phyloP scores from a whole-genome alignment of 176 grass and related monocot genomes.

The barley (Hordeum vulgare) region DNA sequence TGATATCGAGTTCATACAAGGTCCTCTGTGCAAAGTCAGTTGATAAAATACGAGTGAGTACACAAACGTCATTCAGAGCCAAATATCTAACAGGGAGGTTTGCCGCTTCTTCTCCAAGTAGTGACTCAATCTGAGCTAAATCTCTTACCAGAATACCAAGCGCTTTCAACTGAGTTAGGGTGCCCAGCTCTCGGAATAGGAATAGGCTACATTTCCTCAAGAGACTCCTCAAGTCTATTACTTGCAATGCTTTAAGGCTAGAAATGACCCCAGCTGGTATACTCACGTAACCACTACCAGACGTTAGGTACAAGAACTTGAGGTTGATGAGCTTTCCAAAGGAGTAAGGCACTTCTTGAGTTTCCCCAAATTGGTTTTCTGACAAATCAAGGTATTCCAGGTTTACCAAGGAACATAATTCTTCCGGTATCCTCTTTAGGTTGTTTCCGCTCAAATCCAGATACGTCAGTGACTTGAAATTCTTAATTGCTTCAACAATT shows the following conservation, averaged over 20 bases:
- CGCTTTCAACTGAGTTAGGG: neutral
- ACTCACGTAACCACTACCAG: neutral
- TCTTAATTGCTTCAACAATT: neutral
- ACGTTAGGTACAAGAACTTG: conserved; percentile 16
- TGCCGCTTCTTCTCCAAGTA: neutral
- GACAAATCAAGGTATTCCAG: conserved; percentile 13
- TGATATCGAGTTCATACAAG: neutral
- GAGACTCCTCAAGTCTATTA: neutral
- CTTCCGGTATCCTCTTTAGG: neutral
- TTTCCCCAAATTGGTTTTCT: neutral
- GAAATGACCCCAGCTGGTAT: neutral
- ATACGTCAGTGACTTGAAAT: neutral
- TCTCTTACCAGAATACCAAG: neutral
- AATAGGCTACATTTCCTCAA: no score
- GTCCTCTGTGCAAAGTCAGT: neutral
- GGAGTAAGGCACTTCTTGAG: neutral
- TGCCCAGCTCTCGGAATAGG: neutral
- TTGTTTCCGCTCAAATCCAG: neutral
- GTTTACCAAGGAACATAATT: neutral
- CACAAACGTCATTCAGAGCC: neutral
- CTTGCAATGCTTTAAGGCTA: neutral
- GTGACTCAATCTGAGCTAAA: no score
- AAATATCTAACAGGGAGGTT: neutral
- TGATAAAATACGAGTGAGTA: neutral
- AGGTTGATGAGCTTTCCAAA: conserved; percentile 13